phyloP scores from a whole-genome alignment of 202 grass and related monocot genomes.

The Tripidium arundinaceum region DNA sequence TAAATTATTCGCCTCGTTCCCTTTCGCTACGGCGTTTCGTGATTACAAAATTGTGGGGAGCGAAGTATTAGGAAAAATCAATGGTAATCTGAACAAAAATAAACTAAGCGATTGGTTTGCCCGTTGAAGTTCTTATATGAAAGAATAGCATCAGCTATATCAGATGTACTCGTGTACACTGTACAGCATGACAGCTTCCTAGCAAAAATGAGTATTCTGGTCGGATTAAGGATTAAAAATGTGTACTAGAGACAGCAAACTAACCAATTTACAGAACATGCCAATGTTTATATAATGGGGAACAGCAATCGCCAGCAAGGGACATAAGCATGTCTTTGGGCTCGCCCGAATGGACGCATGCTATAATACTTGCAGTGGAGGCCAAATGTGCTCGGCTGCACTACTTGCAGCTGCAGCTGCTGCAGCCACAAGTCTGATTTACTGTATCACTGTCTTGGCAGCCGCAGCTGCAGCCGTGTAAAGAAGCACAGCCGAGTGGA shows the following conservation, averaged over 20 bases:
- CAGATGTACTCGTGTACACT: too few relatives aligned
- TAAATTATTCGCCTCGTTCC: conserved; percentile 25
- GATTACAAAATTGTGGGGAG: too few relatives aligned
- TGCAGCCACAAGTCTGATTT: too few relatives aligned
- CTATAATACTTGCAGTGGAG: conserved; percentile 27
- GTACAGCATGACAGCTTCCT: neutral
- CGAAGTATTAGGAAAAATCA: neutral
- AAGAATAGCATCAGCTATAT: neutral
- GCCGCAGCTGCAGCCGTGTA: too few relatives aligned
- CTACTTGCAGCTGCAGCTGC: too few relatives aligned
- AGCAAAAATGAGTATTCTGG: neutral
- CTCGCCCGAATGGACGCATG: conserved; percentile 21
- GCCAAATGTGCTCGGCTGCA: too few relatives aligned
- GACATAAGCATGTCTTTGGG: neutral
- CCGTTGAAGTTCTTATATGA: neutral
- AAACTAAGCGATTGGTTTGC: neutral
- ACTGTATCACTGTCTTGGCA: too few relatives aligned
- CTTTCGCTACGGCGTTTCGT: neutral
- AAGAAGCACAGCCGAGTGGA: too few relatives aligned
- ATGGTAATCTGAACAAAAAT: neutral
- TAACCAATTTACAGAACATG: neutral
- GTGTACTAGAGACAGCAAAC: neutral
- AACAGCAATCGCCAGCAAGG: neutral
- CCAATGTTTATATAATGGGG: conserved; percentile 2
- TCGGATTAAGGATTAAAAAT: neutral